Evolutionary conservation across 169 alveolate genomes (phyloP).

Genomic region (Blepharisma undulans): DNA sequence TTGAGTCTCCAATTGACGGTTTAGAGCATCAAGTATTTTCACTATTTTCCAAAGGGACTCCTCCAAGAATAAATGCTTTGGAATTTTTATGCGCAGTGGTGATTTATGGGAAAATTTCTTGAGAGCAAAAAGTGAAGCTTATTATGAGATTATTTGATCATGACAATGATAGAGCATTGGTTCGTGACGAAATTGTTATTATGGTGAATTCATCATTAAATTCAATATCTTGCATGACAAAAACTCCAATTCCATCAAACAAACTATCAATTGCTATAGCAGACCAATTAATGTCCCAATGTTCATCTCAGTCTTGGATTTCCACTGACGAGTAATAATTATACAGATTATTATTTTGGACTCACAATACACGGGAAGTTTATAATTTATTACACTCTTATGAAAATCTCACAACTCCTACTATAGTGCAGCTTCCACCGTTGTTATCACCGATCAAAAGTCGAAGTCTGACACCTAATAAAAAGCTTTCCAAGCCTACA

Average conservation of each 20-base stretch:
- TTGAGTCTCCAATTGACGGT: not conserved
- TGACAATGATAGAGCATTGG: not conserved
- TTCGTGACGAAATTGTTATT: not conserved
- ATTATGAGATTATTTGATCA: not conserved
- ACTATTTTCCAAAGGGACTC: not conserved
- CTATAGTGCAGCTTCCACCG: not conserved
- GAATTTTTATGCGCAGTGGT: not conserved
- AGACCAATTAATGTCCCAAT: not conserved
- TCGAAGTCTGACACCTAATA: not conserved
- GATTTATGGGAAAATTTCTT: not conserved
- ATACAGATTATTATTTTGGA: not conserved
- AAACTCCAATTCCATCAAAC: not conserved
- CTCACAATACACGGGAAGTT: not conserved
- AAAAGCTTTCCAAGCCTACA: not conserved
- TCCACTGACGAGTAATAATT: not conserved
- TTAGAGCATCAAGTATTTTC: not conserved
- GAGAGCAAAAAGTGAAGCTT: constrained; percentile 8
- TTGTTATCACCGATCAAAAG: not conserved
- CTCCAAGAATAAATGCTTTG: not conserved
- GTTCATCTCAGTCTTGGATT: not conserved
- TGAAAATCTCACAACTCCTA: not conserved
- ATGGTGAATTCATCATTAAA: not conserved
- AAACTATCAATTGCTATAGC: not conserved
- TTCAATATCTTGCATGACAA: not conserved
- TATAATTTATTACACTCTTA: not conserved